phyloP scores from a whole-genome alignment of 2,329 filamentous ascomycete genomes.

The Botryosphaeria dothidea region DNA sequence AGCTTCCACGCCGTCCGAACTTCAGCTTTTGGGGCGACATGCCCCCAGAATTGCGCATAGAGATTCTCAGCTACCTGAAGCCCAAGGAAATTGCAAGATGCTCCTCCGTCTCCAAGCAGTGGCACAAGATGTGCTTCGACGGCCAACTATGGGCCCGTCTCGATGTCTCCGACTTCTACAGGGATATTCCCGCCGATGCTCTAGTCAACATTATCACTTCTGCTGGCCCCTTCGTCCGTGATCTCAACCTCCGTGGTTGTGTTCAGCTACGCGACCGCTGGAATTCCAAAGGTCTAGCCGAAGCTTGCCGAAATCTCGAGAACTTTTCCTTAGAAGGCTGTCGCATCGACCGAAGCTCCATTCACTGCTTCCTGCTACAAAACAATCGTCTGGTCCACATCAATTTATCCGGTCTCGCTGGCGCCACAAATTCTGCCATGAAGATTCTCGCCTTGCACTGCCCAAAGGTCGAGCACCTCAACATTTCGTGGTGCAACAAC shows the following conservation, averaged over 20 bases:
- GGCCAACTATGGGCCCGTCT: slow-evolving; percentile 89
- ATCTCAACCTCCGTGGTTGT: slow-evolving; percentile 89
- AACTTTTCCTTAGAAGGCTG: slow-evolving; percentile 89
- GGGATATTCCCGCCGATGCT: slow-evolving; percentile 79
- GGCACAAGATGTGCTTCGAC: slow-evolving; percentile 85
- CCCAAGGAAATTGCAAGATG: slow-evolving; percentile 80
- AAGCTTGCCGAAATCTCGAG: slow-evolving; percentile 81
- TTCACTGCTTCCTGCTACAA: slow-evolving; percentile 75
- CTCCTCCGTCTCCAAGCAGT: slow-evolving; percentile 75
- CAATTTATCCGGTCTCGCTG: slow-evolving; percentile 79
- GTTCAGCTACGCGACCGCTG: slow-evolving; percentile 84
- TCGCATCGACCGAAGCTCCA: slow-evolving; percentile 75
- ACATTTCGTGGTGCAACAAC: slow-evolving; percentile 90
- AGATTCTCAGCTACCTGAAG: slow-evolving; percentile 72
- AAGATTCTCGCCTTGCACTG: slow-evolving; percentile 82
- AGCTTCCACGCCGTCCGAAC: slow-evolving; percentile 38
- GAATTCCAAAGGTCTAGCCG: slow-evolving; percentile 73
- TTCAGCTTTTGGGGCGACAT: slow-evolving; percentile 77
- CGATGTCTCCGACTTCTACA: slow-evolving; percentile 83
- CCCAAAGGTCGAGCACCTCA: slow-evolving; percentile 77
- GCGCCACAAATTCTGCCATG: slow-evolving; percentile 81
- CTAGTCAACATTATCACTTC: slow-evolving; percentile 81
- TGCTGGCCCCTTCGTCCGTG: slow-evolving; percentile 85
- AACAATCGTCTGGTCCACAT: slow-evolving; percentile 80
- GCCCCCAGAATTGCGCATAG: slow-evolving; percentile 78